Percentiles rank a stretch among this genome's conserved stretches.
Evolutionary conservation across 225 moss, liverwort and hornwort genomes (phyloP).

Genomic region (Polytrichum commune): DNA sequence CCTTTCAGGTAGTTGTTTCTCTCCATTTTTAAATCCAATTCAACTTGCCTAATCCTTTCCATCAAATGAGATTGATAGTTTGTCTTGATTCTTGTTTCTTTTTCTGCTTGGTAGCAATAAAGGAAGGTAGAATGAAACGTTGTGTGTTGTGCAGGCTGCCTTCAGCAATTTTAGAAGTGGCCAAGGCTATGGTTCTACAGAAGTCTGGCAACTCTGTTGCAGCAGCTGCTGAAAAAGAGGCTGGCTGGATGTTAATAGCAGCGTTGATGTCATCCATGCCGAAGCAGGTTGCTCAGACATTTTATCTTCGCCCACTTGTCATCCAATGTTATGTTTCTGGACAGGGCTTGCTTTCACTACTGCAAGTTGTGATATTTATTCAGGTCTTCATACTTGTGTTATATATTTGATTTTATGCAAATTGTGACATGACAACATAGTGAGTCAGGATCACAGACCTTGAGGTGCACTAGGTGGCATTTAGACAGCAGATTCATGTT

Average conservation of each 20-base stretch:
- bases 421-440: too few relatives aligned
- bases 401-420: too few relatives aligned
- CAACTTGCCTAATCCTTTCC: not conserved
- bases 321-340: too few relatives aligned
- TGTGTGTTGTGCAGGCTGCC: constrained; percentile 56
- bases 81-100: not conserved
- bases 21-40: not conserved
- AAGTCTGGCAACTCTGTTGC: constrained; percentile 61
- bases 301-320: not conserved
- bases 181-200: constrained; percentile 82
- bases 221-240: constrained; percentile 81
- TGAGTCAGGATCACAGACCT: too few relatives aligned
- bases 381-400: too few relatives aligned
- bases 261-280: constrained; percentile 89
- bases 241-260: constrained; percentile 96
- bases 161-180: constrained; percentile 86
- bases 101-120: not conserved
- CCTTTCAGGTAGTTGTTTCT: constrained; percentile 61
- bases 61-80: not conserved
- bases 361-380: too few relatives aligned
- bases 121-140: not conserved
- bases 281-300: constrained; percentile 56
- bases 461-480: too few relatives aligned
- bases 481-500: not conserved
- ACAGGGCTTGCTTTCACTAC: too few relatives aligned